Evolutionary conservation across 352 stramenopile species (phyloP).

Genomic region (Aphanomyces invadans): DNA sequence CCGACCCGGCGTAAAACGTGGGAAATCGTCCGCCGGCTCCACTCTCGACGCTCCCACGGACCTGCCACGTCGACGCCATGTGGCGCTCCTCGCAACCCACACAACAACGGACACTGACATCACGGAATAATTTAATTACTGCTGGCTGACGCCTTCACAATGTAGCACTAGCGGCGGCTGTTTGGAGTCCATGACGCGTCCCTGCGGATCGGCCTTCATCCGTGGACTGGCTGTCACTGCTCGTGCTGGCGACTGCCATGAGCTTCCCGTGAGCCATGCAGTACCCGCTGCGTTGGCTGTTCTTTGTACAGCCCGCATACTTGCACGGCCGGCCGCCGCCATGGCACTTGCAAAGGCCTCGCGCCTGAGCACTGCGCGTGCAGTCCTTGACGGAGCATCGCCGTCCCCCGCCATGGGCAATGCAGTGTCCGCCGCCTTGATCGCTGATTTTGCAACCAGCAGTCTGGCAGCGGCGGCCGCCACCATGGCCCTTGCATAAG

Average conservation of each 20-base stretch:
- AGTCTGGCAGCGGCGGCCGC: constrained; percentile 66
- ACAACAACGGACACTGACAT: too few species aligned
- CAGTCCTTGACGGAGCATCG: constrained; percentile 69
- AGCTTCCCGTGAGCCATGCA: constrained; percentile 51
- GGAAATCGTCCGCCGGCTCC: too few species aligned
- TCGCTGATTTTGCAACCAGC: constrained; percentile 75
- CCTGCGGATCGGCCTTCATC: too few species aligned
- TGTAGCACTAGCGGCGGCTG: too few species aligned
- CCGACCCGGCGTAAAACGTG: too few species aligned
- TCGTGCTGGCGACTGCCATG: neutral
- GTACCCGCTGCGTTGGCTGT: constrained; percentile 70
- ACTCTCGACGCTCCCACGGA: too few species aligned
- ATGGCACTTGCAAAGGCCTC: constrained; percentile 79
- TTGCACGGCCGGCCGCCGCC: constrained; percentile 68
- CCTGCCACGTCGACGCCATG: too few species aligned
- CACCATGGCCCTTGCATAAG: constrained; percentile 78
- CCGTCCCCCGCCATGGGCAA: constrained; percentile 71
- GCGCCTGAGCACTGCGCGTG: constrained; percentile 73
- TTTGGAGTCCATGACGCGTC: too few species aligned
- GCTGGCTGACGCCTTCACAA: too few species aligned
- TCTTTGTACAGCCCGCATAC: constrained; percentile 72
- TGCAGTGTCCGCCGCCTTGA: constrained; percentile 77
- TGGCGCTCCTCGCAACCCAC: too few species aligned
- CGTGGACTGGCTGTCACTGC: neutral
- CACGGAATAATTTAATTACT: too few species aligned